A percentile compares a stretch with the other conserved stretches of the same genome.
phyloP scores from a whole-genome alignment of 2,329 filamentous ascomycete genomes.

The Cladophialophora chaetospira region DNA sequence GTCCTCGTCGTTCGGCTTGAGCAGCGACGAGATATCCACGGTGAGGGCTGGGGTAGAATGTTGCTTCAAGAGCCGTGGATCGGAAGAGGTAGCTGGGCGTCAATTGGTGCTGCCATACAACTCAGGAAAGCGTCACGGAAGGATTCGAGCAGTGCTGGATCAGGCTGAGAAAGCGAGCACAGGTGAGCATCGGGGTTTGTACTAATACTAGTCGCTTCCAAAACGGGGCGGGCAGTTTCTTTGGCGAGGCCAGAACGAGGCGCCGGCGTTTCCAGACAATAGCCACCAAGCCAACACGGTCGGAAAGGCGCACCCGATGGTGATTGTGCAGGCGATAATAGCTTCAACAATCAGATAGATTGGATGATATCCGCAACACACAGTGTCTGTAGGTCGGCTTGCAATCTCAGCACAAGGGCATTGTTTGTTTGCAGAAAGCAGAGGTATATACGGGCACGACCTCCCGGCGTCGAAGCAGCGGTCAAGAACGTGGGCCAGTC shows the following conservation, averaged over 20 bases:
- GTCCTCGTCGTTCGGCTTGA: slow-evolving; percentile 59
- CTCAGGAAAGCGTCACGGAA: not conserved
- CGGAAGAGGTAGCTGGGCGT: not conserved
- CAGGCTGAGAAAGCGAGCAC: slow-evolving; percentile 22
- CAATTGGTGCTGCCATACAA: slow-evolving; percentile 20
- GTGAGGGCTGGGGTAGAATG: slow-evolving; percentile 46
- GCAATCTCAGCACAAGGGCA: slow-evolving; percentile 4
- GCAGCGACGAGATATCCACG: slow-evolving; percentile 93
- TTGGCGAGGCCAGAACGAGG: slow-evolving; percentile 19
- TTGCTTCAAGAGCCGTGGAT: not conserved
- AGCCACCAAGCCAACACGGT: slow-evolving; percentile 5
- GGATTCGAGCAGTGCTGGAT: not conserved
- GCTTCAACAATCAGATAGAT: not conserved
- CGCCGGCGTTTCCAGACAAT: slow-evolving; percentile 23
- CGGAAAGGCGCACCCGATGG: not conserved
- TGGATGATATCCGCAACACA: not conserved
- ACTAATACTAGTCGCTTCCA: slow-evolving; percentile 5
- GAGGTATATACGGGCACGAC: not conserved
- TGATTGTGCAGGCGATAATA: slow-evolving; percentile 7
- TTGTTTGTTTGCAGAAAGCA: not conserved
- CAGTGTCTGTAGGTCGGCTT: slow-evolving; percentile 1
- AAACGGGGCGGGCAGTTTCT: slow-evolving; percentile 9
- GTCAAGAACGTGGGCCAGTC: slow-evolving; percentile 26
- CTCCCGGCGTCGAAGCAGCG: slow-evolving; percentile 19
- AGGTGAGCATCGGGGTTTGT: slow-evolving; percentile 6